Evolutionary conservation across 495 filamentous ascomycete species (phyloP).

Genomic region (Talaromyces thailandensis): DNA sequence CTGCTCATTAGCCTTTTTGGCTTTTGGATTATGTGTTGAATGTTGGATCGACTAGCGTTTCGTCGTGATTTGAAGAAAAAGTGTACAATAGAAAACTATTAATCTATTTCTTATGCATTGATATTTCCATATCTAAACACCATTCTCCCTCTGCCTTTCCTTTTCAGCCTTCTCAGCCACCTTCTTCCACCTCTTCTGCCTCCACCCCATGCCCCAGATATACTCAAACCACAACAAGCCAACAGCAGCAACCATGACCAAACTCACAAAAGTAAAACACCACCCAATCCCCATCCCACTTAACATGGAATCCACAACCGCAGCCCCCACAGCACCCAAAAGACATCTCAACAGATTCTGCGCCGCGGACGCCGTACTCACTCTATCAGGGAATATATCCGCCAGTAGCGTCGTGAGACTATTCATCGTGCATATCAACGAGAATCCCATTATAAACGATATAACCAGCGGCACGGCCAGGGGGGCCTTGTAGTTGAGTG

Average conservation of each 20-base stretch:
- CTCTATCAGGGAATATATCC: conserved; percentile 33
- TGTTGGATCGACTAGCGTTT: not conserved
- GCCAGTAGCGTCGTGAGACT: conserved; percentile 1
- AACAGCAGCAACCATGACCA: conserved; percentile 11
- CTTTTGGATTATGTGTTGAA: not conserved
- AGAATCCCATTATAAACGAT: conserved; percentile 44
- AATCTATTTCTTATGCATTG: not conserved
- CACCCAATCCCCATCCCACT: conserved; percentile 45
- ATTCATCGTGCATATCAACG: conserved; percentile 32
- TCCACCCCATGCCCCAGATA: not conserved
- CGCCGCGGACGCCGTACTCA: conserved; percentile 56
- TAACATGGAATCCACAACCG: conserved; percentile 51
- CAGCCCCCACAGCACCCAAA: conserved; percentile 54
- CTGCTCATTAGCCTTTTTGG: conserved; percentile 20
- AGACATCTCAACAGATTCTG: conserved; percentile 62
- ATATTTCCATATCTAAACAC: not conserved
- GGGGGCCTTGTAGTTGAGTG: conserved; percentile 33
- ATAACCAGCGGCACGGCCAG: conserved; percentile 45
- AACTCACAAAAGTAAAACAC: conserved; percentile 29
- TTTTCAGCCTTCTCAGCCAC: not conserved
- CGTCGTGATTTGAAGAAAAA: not conserved
- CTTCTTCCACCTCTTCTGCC: conserved; percentile 5
- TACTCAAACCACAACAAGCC: conserved; percentile 11
- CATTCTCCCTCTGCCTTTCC: conserved; percentile 1
- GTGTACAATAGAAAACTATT: not conserved